phyloP scores from a whole-genome alignment of 768 basidiomycete species.

The Tricholomella constricta region DNA sequence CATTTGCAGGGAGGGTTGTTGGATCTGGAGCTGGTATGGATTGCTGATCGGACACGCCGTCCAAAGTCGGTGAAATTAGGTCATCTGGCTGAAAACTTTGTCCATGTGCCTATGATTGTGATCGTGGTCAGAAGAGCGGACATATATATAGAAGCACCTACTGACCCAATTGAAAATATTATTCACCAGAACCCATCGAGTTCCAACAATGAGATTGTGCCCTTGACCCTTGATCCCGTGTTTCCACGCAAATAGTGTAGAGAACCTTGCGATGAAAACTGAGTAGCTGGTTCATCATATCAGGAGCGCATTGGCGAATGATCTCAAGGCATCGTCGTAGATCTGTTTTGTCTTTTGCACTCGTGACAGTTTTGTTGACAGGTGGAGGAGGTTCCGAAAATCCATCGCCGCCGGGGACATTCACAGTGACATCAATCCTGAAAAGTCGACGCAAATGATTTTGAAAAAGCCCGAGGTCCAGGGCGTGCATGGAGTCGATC shows the following conservation, averaged over 20 bases:
- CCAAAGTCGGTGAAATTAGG: no score
- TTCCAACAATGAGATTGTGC: conserved; percentile 19
- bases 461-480: conserved; percentile 33
- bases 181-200: conserved; percentile 20
- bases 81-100: no score
- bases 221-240: conserved; percentile 14
- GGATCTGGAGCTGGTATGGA: no score
- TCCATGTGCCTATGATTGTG: no score
- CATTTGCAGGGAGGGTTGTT: neutral
- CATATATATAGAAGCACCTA: neutral
- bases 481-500: conserved; percentile 44
- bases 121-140: neutral
- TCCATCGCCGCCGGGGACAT: conserved; percentile 2
- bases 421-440: conserved; percentile 10
- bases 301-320: neutral
- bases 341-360: neutral
- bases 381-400: no score
- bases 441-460: no score
- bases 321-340: neutral
- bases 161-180: conserved; percentile 25
- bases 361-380: no score
- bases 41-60: no score
- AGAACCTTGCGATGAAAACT: conserved; percentile 17
- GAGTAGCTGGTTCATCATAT: conserved; percentile 15
- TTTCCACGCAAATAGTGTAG: conserved; percentile 23